Conservation (phyloP, 495 filamentous ascomycete species). For the Aspergillus affinis region DNA sequence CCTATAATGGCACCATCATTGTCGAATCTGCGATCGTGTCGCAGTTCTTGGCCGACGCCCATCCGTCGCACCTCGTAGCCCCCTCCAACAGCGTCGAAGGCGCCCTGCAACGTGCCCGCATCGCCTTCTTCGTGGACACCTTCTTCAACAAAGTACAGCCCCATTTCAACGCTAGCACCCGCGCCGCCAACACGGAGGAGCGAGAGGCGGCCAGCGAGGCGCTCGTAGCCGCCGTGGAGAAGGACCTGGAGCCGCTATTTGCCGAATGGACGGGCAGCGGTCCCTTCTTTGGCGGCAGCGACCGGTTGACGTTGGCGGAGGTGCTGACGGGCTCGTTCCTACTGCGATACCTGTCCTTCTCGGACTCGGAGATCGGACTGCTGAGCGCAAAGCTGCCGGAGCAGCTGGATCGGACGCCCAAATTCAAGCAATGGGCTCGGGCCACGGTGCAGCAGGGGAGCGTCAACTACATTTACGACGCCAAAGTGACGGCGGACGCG, state of each 20-base stretch:
- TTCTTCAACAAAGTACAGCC: slow-evolving; percentile 62
- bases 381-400: slow-evolving; percentile 49
- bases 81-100: slow-evolving; percentile 34
- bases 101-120: slow-evolving; percentile 62
- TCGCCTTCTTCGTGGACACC: slow-evolving; percentile 76
- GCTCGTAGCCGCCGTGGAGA: slow-evolving; percentile 55
- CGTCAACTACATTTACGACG: slow-evolving; percentile 65
- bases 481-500: slow-evolving; percentile 21
- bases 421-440: slow-evolving; percentile 66
- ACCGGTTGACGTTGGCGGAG: slow-evolving; percentile 75
- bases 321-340: slow-evolving; percentile 72
- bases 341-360: slow-evolving; percentile 53
- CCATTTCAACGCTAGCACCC: slow-evolving; percentile 43
- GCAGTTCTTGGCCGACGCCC: slow-evolving; percentile 67
- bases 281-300: slow-evolving; percentile 81
- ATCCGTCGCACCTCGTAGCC: slow-evolving; percentile 50
- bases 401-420: slow-evolving; percentile 56
- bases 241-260: slow-evolving; percentile 75
- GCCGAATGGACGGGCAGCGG: slow-evolving; percentile 44
- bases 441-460: slow-evolving; percentile 62
- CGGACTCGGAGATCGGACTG: slow-evolving; percentile 49
- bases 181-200: slow-evolving; percentile 36
- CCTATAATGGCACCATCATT: slow-evolving; percentile 70
- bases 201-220: slow-evolving; percentile 33
- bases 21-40: slow-evolving; percentile 72